Conservation (phyloP, 2,329 filamentous ascomycete genomes). For the Neonectria neomacrospora region DNA sequence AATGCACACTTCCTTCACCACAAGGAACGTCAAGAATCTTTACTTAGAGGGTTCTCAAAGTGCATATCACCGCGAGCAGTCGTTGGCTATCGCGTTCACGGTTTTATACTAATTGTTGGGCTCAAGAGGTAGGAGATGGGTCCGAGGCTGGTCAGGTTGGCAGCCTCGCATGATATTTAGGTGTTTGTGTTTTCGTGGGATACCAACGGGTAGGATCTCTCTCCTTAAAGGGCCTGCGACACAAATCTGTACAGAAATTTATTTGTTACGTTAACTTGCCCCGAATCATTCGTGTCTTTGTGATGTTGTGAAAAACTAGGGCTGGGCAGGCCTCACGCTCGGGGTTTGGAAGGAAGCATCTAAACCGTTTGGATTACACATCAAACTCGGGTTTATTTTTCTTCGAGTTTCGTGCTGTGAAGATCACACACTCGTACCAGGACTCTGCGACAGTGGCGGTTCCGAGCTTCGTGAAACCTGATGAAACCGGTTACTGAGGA, state of each 20-base stretch:
- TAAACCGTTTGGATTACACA: background rate
- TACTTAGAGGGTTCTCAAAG: background rate
- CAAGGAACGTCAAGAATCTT: background rate
- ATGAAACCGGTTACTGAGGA: constrained; percentile 16
- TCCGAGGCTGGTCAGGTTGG: background rate
- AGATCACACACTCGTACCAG: constrained; percentile 2
- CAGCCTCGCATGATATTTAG: constrained; percentile 3
- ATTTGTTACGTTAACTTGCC: constrained; percentile 3
- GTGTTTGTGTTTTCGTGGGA: background rate
- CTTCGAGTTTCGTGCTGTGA: background rate
- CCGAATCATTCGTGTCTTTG: background rate
- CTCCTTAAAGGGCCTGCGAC: background rate
- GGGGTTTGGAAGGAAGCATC: background rate
- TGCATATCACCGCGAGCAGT: background rate
- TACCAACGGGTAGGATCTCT: background rate
- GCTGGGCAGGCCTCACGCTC: too few species aligned
- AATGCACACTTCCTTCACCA: background rate
- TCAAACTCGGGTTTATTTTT: background rate
- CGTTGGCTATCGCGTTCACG: background rate
- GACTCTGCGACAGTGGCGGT: constrained; percentile 1
- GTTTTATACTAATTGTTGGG: constrained; percentile 12
- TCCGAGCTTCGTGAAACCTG: constrained; percentile 10
- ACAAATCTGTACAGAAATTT: constrained; percentile 10
- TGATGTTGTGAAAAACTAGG: background rate
- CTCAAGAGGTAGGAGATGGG: background rate